Evolutionary conservation across 768 basidiomycete species (phyloP).

Genomic region (Podaxis rugospora): DNA sequence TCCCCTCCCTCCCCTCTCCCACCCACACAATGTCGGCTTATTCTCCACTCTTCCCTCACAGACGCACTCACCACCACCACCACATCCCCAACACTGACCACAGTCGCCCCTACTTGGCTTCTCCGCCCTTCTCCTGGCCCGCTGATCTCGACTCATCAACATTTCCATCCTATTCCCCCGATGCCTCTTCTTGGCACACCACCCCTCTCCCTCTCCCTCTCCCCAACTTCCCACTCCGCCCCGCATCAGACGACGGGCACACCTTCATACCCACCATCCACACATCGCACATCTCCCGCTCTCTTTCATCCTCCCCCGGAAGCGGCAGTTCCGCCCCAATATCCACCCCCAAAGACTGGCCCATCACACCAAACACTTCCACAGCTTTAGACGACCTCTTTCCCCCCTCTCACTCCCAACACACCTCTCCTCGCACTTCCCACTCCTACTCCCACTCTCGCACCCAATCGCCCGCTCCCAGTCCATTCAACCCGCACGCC

Average conservation of each 20-base stretch:
- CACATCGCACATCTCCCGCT: not conserved
- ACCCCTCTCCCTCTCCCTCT: not conserved
- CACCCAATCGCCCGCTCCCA: not conserved
- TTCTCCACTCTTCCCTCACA: not conserved
- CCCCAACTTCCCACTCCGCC: not conserved
- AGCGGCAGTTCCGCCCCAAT: not conserved
- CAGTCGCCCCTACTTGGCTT: not conserved
- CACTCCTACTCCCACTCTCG: not conserved
- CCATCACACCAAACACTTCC: not conserved
- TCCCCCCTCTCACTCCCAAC: not conserved
- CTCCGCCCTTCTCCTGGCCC: not conserved
- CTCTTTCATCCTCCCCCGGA: not conserved
- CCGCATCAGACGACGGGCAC: not conserved
- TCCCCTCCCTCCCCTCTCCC: not conserved
- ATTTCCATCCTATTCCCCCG: not conserved
- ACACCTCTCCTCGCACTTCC: not conserved
- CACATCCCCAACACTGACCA: not conserved
- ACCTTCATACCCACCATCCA: not conserved
- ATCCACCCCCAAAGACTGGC: not conserved
- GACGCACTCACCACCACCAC: not conserved
- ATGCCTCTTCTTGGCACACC: not conserved
- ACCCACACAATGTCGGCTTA: not conserved
- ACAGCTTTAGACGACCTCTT: not conserved
- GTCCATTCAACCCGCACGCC: slow-evolving; percentile 7
- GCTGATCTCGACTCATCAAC: not conserved